A percentile compares a stretch with the other conserved stretches of the same genome.
Evolutionary conservation across 2,329 filamentous ascomycete genomes (phyloP).

Genomic region (Uncinocarpus reesii): DNA sequence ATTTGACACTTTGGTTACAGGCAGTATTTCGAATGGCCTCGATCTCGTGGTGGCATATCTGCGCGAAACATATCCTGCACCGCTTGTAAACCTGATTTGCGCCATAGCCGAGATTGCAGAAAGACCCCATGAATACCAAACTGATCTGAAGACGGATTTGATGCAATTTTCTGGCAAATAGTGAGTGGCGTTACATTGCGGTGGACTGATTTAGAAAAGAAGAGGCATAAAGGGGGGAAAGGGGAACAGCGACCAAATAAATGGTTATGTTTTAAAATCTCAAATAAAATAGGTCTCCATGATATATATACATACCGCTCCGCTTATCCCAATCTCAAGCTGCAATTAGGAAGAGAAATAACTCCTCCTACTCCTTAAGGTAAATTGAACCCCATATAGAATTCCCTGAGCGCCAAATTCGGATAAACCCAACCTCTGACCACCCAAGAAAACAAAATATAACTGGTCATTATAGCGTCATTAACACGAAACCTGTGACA

Average conservation of each 20-base stretch:
- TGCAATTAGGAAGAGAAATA: too few species aligned
- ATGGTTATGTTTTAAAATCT: too few species aligned
- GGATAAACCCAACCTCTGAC: too few species aligned
- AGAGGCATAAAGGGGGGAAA: not conserved
- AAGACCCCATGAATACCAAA: constrained; percentile 3
- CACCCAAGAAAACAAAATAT: too few species aligned
- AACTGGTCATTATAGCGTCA: not conserved
- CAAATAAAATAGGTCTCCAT: not conserved
- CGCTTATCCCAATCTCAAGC: too few species aligned
- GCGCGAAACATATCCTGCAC: constrained; percentile 7
- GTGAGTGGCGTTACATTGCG: not conserved
- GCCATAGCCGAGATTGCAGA: constrained; percentile 9
- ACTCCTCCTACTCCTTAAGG: too few species aligned
- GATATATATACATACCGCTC: not conserved
- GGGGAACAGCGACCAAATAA: not conserved
- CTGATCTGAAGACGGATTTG: not conserved
- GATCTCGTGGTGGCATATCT: constrained; percentile 11
- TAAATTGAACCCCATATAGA: too few species aligned
- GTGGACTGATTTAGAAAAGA: not conserved
- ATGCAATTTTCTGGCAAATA: not conserved
- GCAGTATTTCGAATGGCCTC: constrained; percentile 11
- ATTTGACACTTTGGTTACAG: not conserved
- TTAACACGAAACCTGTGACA: not conserved
- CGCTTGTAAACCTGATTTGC: constrained; percentile 5
- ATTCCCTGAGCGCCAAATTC: too few species aligned